Evolutionary conservation across 352 stramenopile genomes (phyloP).

Genomic region (Pythium dissotocum): DNA sequence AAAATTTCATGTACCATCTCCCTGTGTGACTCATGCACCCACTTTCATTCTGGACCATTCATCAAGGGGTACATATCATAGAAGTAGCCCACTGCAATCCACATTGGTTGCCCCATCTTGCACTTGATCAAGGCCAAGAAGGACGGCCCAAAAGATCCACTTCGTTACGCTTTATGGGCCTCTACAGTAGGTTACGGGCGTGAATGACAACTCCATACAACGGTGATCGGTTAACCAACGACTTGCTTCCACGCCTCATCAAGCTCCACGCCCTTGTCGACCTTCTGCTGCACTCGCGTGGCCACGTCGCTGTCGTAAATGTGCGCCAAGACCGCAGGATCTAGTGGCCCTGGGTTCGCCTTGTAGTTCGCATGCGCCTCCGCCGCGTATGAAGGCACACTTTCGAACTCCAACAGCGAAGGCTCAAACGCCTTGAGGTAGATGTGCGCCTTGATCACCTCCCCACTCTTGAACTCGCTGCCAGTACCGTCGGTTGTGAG

Average conservation of each 20-base stretch:
- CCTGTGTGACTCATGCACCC: neutral
- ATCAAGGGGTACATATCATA: neutral
- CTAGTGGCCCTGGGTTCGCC: neutral
- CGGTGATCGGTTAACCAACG: neutral
- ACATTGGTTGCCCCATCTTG: no score
- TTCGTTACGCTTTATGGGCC: no score
- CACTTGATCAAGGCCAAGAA: no score
- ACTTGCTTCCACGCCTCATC: conserved; percentile 16
- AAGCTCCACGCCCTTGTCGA: conserved; percentile 12
- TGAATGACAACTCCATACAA: no score
- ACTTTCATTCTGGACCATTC: neutral
- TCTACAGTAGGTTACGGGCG: no score
- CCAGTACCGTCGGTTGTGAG: conserved; percentile 37
- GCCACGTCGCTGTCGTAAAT: conserved; percentile 32
- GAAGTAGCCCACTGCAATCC: no score
- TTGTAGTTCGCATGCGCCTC: conserved; percentile 36
- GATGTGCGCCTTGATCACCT: conserved; percentile 42
- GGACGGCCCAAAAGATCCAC: no score
- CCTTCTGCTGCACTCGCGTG: conserved; percentile 4
- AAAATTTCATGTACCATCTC: neutral
- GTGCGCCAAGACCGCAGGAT: conserved; percentile 48
- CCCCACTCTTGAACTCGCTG: conserved; percentile 24
- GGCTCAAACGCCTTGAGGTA: conserved; percentile 59
- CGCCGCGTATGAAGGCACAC: conserved; percentile 52
- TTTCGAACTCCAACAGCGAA: conserved; percentile 43